Base-by-base conservation (phyloP, 306 rosid genomes). In the Abrus precatorius region DNA sequence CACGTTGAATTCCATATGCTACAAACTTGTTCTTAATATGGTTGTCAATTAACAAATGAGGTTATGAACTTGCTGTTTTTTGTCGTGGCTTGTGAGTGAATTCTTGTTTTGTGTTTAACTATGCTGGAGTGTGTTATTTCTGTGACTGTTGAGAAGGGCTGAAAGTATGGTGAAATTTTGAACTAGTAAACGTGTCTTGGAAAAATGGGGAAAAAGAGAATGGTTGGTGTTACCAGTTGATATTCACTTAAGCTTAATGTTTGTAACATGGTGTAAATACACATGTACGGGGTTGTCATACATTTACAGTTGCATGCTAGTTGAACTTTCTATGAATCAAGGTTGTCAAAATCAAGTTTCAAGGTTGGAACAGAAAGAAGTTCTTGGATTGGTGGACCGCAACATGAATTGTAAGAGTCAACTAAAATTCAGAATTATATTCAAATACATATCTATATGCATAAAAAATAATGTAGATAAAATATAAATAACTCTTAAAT, bases 151-250 rank as follows among this genome's bases (percentile, higher is more conserved):
- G 10, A 44, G 10, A 65, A 9, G 47, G 11, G 44, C 40, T 14
- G 40, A 33, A 65, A 36, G 9, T 77, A 63, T 36, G 73, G 11
- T 75, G 10, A 66, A 34, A 78, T 60, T 12, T 60, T 59, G 67
- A 4, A 33, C 12, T 13, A 8, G 76, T 9, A 20, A 69, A 27
- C 30, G 10, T 44, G 34, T 40, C 9, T 29, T 32, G 20, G 7
- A 52, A 20, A 6, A 66, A 11, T 10, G 53, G 67, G n/a, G 3
- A 7, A 13, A 38, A 10, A 61, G 20, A 44, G 44, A 56, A 53
- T 32, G 68, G 28, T 10, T 5, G 45, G 32, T 1, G n/a, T 66
- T 66, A 14, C 49, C 10, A n/a, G 40, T 69, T 20, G 20, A 69
- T 14, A 57, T 68, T 20, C 56, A 56, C 29, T 47, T 78, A 36